Conservation (phyloP, 139 green algal species). For the Auxenochlorella pyrenoidosa region DNA sequence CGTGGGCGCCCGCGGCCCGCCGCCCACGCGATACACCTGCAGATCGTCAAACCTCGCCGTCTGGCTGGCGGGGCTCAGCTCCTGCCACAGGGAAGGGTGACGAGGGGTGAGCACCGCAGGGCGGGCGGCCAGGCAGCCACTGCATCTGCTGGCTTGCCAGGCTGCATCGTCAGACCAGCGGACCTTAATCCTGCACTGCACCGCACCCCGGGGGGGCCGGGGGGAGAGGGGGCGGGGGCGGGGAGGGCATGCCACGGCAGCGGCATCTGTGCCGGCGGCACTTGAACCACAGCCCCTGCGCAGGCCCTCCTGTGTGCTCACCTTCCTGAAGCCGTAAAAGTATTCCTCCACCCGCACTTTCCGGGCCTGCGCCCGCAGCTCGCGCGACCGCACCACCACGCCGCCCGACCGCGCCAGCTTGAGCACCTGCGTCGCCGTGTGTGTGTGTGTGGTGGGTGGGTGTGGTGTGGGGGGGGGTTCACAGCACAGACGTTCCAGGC, state of each 20-base stretch:
- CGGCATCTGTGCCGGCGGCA: not conserved
- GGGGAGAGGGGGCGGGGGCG: no score
- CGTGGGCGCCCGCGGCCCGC: conserved; percentile 75
- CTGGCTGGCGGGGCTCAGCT: conserved; percentile 68
- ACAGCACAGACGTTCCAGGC: no score
- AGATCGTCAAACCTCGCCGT: conserved; percentile 69
- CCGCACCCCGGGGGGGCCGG: no score
- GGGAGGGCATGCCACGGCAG: no score
- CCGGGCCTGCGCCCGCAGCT: conserved; percentile 64
- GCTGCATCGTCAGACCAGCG: no score
- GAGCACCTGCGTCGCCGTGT: conserved; percentile 40
- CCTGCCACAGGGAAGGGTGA: not conserved
- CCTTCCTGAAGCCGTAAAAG: conserved; percentile 86
- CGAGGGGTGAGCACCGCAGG: not conserved
- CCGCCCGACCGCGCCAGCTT: conserved; percentile 89
- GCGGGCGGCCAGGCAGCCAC: not conserved
- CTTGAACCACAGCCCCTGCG: not conserved
- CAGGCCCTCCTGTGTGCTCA: not conserved
- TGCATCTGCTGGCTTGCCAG: no score
- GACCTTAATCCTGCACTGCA: no score
- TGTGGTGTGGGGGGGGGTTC: no score
- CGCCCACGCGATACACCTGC: conserved; percentile 81
- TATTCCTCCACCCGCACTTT: conserved; percentile 84
- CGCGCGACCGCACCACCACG: conserved; percentile 73
- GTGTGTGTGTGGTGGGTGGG: no score